phyloP scores from a whole-genome alignment of 768 basidiomycete species.

The Suillus clintonianus region DNA sequence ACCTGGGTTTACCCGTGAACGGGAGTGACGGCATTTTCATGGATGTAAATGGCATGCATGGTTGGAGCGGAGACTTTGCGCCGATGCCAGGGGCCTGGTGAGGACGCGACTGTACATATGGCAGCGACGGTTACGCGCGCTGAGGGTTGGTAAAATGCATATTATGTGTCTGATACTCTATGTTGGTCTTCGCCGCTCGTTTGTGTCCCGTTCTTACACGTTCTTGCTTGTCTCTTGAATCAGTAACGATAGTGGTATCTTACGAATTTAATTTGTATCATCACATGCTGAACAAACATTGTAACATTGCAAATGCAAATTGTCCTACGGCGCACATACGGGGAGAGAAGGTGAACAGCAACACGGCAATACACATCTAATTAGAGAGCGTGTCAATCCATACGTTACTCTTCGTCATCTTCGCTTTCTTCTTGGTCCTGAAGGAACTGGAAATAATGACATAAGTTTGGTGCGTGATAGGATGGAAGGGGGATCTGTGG shows the following conservation, averaged over 20 bases:
- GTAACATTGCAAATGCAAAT: not conserved
- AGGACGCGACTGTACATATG: slow-evolving; percentile 26
- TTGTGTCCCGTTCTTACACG: not conserved
- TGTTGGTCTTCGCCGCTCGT: not conserved
- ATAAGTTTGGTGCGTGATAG: slow-evolving; percentile 7
- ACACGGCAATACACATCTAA: not conserved
- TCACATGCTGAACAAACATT: slow-evolving; percentile 3
- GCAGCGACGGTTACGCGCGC: not conserved
- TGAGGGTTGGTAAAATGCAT: not conserved
- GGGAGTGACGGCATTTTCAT: slow-evolving; percentile 92
- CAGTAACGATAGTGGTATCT: not conserved
- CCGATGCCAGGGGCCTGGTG: slow-evolving; percentile 86
- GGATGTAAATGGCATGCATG: slow-evolving; percentile 66
- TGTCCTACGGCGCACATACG: not conserved
- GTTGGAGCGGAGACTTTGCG: slow-evolving; percentile 76
- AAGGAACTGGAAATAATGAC: slow-evolving; percentile 74
- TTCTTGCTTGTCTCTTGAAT: not conserved
- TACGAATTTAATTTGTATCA: not conserved
- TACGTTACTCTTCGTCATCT: slow-evolving; percentile 48
- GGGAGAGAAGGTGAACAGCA: not conserved
- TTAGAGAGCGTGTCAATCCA: not conserved
- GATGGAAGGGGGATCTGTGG: slow-evolving; percentile 2
- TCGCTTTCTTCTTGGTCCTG: slow-evolving; percentile 84
- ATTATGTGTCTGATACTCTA: not conserved
- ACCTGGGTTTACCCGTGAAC: slow-evolving; percentile 89